Base-by-base conservation (phyloP, 139 green algal genomes). In the Haematococcus sp. region DNA sequence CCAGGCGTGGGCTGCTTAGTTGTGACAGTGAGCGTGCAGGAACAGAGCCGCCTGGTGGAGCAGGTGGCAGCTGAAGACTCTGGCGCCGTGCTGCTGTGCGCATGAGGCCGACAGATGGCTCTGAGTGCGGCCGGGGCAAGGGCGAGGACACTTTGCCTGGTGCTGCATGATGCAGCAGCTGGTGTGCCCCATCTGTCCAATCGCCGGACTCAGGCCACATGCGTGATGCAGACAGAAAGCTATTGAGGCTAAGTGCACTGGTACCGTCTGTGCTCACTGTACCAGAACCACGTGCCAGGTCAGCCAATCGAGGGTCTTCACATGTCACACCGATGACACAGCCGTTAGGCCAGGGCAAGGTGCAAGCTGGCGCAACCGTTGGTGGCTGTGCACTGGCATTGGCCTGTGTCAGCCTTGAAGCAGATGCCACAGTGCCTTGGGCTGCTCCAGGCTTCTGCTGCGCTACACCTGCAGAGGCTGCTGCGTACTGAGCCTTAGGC, bases 311-410 rank as follows among this genome's bases (percentile, higher is more conserved):
- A 22, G 80, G 80, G 55, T 85, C 75, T 1, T 43, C 27, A 17
- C 65, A 75, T 31, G 9, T 46, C 51, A 85, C 23, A 4, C 75
- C 75, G 51, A 85, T 11, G 15, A 77, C 75, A 44, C 56, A 76
- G 4, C 75, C 80, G 0, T 30, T 23, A 2, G 76, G 76, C 76
- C 76, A 81, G 3, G 28, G 28, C 60, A 49, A 19, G 7, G 40
- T 49, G 40, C 40, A 49, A 49, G 7, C 11, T 7, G 40, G 11
- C 40, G 7, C 40, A 49, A 19, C 11, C 40, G 11, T 11, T 49
- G 40, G 40, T 49, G 40, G 40, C 40, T n/a, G n/a, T n/a, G n/a
- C n/a, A n/a, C n/a, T n/a, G n/a, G n/a, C n/a, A n/a, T n/a, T n/a
- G n/a, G n/a, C n/a, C n/a, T n/a, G n/a, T n/a, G n/a, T n/a, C n/a